phyloP scores from a whole-genome alignment of 1,284 basidiomycete species.

The Irpex rosettiformis region DNA sequence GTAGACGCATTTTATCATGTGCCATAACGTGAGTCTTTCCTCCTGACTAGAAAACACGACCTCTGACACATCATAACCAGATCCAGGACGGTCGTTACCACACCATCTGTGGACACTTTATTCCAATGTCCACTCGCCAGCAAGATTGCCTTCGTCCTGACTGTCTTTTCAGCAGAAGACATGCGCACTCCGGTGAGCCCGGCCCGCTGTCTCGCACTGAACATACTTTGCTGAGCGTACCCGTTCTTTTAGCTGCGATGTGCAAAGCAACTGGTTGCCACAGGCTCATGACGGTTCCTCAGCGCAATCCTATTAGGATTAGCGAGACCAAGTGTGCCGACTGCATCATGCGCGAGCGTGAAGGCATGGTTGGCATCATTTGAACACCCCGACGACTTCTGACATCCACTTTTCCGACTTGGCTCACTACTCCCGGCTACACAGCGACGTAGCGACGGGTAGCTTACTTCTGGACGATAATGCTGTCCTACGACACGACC shows the following conservation, averaged over 20 bases:
- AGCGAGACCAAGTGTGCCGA: slow-evolving; percentile 57
- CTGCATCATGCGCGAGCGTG: slow-evolving; percentile 44
- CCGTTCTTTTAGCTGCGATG: neutral
- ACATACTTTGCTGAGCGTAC: neutral
- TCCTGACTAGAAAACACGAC: slow-evolving; percentile 9
- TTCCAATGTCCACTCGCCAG: slow-evolving; percentile 64
- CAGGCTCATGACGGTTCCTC: slow-evolving; percentile 66
- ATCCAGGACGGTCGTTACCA: slow-evolving; percentile 65
- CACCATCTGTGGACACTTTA: slow-evolving; percentile 70
- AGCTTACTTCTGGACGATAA: neutral
- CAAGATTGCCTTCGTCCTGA: slow-evolving; percentile 62
- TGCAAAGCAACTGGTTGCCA: slow-evolving; percentile 59
- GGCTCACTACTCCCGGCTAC: neutral
- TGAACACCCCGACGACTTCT: slow-evolving; percentile 6
- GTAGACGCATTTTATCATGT: slow-evolving; percentile 46
- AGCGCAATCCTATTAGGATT: slow-evolving; percentile 71
- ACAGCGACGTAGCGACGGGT: neutral
- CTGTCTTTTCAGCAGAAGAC: slow-evolving; percentile 71
- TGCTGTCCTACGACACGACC: neutral
- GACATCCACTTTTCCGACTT: neutral
- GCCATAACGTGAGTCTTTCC: slow-evolving; percentile 61
- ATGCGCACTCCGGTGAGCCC: slow-evolving; percentile 51
- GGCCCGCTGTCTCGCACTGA: neutral
- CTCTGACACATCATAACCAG: slow-evolving; percentile 13
- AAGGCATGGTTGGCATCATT: slow-evolving; percentile 29